These are phyloP conservation scores for Vanrija sp. DNA, from an alignment of 1,284 basidiomycete genomes.

Conservation along the genomic window DNA sequence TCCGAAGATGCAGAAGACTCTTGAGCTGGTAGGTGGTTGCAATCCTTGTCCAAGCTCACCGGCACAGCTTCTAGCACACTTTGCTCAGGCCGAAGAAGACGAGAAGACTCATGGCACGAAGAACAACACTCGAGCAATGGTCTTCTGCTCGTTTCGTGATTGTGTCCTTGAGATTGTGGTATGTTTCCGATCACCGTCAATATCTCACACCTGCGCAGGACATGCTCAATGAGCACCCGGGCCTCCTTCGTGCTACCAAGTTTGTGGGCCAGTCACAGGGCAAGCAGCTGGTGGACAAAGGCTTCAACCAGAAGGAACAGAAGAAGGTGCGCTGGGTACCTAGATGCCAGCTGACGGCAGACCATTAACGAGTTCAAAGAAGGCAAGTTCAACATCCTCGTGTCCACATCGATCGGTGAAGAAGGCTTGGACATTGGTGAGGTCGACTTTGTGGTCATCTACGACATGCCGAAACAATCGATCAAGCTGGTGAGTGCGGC, in stretches of 20 bases:
- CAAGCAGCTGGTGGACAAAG: constrained; percentile 69
- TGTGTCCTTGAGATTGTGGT: constrained; percentile 87
- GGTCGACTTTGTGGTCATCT: constrained; percentile 95
- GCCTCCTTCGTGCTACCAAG: constrained; percentile 68
- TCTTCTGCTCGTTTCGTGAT: constrained; percentile 85
- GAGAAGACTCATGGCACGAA: constrained; percentile 49
- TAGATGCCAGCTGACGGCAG: constrained; percentile 11
- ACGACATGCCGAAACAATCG: constrained; percentile 93
- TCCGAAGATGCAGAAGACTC: constrained; percentile 88
- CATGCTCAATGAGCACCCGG: constrained; percentile 65
- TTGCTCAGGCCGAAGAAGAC: constrained; percentile 60
- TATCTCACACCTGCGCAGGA: constrained; percentile 44
- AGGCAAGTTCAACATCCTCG: constrained; percentile 85
- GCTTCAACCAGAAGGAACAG: constrained; percentile 87
- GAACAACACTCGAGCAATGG: constrained; percentile 77
- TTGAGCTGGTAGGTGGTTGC: constrained; percentile 54
- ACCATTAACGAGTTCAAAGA: constrained; percentile 76
- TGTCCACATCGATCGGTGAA: constrained; percentile 96
- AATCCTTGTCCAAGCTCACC: neutral
- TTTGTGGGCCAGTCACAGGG: constrained; percentile 91
- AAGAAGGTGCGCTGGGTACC: constrained; percentile 59
- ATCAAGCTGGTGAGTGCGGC: constrained; percentile 77
- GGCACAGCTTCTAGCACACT: constrained; percentile 66
- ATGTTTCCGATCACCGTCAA: constrained; percentile 7
- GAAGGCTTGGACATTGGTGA: constrained; percentile 99